These are phyloP conservation scores for Ophiostoma piceae DNA, from an alignment of 2,329 filamentous ascomycete genomes.

Conservation along the genomic window DNA sequence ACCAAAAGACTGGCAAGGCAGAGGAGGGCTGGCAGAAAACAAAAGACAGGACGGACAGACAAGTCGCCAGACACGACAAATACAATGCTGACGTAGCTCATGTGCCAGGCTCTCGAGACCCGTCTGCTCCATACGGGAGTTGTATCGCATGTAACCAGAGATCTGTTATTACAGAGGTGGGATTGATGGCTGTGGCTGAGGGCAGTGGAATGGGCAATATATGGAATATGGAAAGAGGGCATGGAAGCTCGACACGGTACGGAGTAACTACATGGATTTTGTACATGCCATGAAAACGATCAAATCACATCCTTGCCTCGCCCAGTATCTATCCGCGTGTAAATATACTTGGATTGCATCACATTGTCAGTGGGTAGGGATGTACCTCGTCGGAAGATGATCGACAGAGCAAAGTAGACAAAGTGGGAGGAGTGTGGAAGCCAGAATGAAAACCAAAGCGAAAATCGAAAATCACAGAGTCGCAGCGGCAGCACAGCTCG, in stretches of 20 bases:
- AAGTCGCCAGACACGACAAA: background rate
- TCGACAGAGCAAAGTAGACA: slow-evolving; percentile 1
- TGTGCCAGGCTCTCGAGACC: slow-evolving; percentile 10
- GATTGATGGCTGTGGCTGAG: slow-evolving; percentile 1
- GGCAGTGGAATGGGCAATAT: background rate
- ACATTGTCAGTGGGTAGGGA: background rate
- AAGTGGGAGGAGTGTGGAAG: background rate
- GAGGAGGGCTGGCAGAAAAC: background rate
- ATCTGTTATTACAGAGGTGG: background rate
- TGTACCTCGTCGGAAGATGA: background rate
- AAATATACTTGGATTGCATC: slow-evolving; percentile 6
- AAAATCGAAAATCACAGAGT: background rate
- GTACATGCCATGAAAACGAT: background rate
- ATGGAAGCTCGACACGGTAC: background rate
- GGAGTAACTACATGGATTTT: background rate
- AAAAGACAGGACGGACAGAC: background rate
- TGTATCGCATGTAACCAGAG: slow-evolving; percentile 9
- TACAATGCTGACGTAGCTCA: slow-evolving; percentile 5
- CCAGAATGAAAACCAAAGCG: background rate
- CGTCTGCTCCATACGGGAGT: slow-evolving; percentile 4
- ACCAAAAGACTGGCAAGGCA: background rate
- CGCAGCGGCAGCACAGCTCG: background rate
- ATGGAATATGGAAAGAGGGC: background rate
- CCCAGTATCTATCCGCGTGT: slow-evolving; percentile 10
- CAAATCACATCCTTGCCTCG: slow-evolving; percentile 11